phyloP scores from a whole-genome alignment of 495 filamentous ascomycete species.

The Lophium mytilinum region DNA sequence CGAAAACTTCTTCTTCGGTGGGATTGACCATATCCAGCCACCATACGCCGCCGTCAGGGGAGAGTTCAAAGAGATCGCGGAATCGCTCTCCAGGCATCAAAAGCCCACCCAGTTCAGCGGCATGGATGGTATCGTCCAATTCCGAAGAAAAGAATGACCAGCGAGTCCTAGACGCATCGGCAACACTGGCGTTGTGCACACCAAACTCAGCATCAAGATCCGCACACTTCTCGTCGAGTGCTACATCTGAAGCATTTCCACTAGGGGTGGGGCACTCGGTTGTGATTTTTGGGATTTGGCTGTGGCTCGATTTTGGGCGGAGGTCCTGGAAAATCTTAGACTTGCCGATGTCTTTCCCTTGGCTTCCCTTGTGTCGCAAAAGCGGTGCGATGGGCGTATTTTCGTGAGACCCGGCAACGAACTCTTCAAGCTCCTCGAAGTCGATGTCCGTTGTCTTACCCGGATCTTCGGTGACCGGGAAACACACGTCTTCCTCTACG shows the following conservation, averaged over 20 bases:
- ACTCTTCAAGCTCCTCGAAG: constrained; percentile 81
- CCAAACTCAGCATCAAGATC: constrained; percentile 2
- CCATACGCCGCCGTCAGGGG: constrained; percentile 72
- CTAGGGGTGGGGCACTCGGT: constrained; percentile 26
- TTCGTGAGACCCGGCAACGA: constrained; percentile 55
- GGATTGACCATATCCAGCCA: constrained; percentile 93
- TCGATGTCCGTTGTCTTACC: constrained; percentile 61
- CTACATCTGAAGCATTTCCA: constrained; percentile 7
- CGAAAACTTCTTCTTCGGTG: constrained; percentile 77
- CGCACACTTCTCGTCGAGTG: constrained; percentile 32
- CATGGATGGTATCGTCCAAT: constrained; percentile 82
- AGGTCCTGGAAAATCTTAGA: constrained; percentile 59
- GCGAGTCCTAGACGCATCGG: constrained; percentile 39
- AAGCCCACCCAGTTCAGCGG: constrained; percentile 76
- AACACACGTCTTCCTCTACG: constrained; percentile 80
- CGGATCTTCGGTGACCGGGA: constrained; percentile 51
- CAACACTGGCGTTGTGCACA: constrained; percentile 4
- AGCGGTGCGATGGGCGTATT: constrained; percentile 32
- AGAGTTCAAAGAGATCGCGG: constrained; percentile 77
- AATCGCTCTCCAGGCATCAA: constrained; percentile 82
- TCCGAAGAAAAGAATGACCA: constrained; percentile 97
- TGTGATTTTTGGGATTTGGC: constrained; percentile 28
- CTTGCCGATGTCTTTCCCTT: constrained; percentile 43
- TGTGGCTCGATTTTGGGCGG: constrained; percentile 30
- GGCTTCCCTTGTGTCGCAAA: constrained; percentile 43